Evolutionary conservation across 148 eudicot species (phyloP).

Genomic region (Simmondsia chinensis): DNA sequence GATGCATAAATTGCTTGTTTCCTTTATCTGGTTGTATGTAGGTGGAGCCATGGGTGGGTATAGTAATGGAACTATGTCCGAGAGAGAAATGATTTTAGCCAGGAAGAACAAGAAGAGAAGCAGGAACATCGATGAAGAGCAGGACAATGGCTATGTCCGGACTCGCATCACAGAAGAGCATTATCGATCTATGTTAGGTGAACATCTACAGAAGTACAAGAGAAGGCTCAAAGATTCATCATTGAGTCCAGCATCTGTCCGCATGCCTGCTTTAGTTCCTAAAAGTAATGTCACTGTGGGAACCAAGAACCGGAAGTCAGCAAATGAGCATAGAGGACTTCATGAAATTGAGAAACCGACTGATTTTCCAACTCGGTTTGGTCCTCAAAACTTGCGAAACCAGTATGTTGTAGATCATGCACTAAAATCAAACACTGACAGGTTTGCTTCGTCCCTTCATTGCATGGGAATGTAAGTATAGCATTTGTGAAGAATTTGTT

Average conservation of each 20-base stretch:
- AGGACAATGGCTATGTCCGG: conserved; percentile 41
- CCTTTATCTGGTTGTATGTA: conserved; percentile 16
- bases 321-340: conserved; percentile 34
- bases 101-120: conserved; percentile 56
- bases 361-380: conserved; percentile 23
- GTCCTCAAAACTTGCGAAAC: conserved; percentile 39
- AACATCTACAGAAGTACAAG: conserved; percentile 78
- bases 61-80: conserved; percentile 54
- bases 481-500: background rate
- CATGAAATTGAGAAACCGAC: conserved; percentile 49
- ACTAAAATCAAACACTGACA: conserved; percentile 39
- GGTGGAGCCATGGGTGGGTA: conserved; percentile 40
- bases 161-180: conserved; percentile 63
- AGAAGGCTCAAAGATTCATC: conserved; percentile 66
- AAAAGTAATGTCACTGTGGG: conserved; percentile 31
- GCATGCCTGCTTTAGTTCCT: conserved; percentile 26
- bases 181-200: conserved; percentile 82
- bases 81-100: conserved; percentile 28
- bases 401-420: conserved; percentile 38
- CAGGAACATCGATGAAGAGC: conserved; percentile 59
- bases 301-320: conserved; percentile 41
- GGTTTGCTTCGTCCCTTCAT: conserved; percentile 35
- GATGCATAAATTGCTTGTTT: background rate
- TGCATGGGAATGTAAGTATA: background rate
- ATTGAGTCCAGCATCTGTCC: conserved; percentile 38